Evolutionary conservation across 768 basidiomycete species (phyloP), one percentile per base, ranked within the genome.

Genomic region (Saitozyma sp.): DNA sequence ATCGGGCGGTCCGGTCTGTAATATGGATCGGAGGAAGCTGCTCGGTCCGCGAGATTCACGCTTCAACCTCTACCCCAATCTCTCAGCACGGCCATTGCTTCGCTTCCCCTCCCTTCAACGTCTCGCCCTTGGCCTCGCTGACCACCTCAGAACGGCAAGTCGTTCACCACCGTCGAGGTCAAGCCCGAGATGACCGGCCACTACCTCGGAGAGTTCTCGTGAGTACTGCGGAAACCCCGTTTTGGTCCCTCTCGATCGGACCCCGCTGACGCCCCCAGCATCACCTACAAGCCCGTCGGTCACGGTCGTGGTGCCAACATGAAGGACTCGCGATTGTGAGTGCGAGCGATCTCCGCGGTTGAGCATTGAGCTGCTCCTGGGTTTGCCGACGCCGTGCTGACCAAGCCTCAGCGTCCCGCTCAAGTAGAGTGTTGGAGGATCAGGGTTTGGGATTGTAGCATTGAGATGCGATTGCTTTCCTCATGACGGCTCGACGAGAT

Each of bases 111-210:
- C 29, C 2, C 29, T 5, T 29, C 2, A 29, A 5, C 29, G 29
- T 29, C 29, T 29, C 29, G 29, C 29, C 29, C 29, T 29, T 29
- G 46, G 6, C 52, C 14, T 29, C n/a, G 57, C 62, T 65, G 64
- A 62, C 48, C 8, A 37, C 11, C 1, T 16, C 57, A 78, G 76
- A 79, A 79, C 76, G 78, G 78, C 45, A 79, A 79, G 67, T 72
- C 78, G 43, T 78, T 74, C 77, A 76, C 73, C 67, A 88, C 92
- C 49, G 92, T 97, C 67, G 95, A 98, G 83, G 94, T 98, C 85
- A 98, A 95, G 85, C 94, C 96, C 69, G 96, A 99, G 83, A 99
- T 99, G 96, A 91, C 90, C 67, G 96, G 96, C 63, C 94, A 95
- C 87, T 98, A 99, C 84, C 92, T 98, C 79, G 96, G 85, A 67